phyloP scores from a whole-genome alignment of 2,329 filamentous ascomycete genomes.

The Fusarium luffae region DNA sequence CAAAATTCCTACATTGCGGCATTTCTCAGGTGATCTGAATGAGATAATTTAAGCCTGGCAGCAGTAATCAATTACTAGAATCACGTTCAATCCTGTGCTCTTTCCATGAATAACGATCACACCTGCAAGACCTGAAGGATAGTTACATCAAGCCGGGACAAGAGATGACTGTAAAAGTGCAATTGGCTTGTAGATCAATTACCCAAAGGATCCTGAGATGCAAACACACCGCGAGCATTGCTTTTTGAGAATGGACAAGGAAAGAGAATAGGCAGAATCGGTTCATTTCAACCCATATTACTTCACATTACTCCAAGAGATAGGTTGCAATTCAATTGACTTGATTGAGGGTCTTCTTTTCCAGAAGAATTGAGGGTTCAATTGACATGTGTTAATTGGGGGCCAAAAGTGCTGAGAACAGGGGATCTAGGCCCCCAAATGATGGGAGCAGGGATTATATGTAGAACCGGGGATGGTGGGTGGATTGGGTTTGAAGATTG shows the following conservation, averaged over 20 bases:
- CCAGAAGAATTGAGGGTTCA: neutral
- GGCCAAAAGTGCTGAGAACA: neutral
- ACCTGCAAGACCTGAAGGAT: neutral
- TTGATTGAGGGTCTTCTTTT: neutral
- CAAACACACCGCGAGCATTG: neutral
- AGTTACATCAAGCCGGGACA: neutral
- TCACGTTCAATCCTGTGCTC: too few relatives aligned
- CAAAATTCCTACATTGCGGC: neutral
- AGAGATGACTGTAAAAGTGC: neutral
- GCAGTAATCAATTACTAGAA: neutral
- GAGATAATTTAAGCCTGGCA: too few relatives aligned
- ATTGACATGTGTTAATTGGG: neutral
- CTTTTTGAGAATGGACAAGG: neutral
- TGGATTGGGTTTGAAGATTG: neutral
- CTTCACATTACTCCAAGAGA: neutral
- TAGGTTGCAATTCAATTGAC: neutral
- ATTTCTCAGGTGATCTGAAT: too few relatives aligned
- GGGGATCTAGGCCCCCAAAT: slow-evolving; percentile 15
- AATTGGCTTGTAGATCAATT: neutral
- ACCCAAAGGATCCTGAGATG: neutral
- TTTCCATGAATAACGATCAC: too few relatives aligned
- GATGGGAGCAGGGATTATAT: slow-evolving; percentile 11
- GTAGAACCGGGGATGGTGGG: neutral
- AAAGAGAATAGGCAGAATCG: neutral
- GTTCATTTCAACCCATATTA: neutral